A percentile compares a stretch with the other conserved stretches of the same genome.
Evolutionary conservation across 176 grass and related monocot genomes (phyloP).

Genomic region (Puccinellia tenuiflora): DNA sequence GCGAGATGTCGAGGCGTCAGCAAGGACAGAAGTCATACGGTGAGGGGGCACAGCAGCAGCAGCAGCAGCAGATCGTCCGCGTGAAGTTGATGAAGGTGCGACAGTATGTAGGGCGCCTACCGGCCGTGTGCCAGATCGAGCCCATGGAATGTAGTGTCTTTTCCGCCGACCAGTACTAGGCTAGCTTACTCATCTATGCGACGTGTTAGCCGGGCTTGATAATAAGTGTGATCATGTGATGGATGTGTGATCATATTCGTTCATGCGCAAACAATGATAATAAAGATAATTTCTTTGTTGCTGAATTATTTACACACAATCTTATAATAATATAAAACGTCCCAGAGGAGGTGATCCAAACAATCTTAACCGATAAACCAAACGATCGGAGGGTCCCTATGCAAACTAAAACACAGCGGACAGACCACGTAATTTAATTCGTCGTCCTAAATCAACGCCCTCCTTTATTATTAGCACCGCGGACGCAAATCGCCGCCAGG

Average conservation of each 20-base stretch:
- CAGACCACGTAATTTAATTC: too few species aligned
- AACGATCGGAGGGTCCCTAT: too few species aligned
- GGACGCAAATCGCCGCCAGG: too few species aligned
- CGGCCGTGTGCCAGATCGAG: slow-evolving; percentile 17
- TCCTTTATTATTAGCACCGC: too few species aligned
- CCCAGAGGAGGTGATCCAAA: too few species aligned
- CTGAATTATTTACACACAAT: background rate
- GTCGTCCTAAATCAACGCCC: too few species aligned
- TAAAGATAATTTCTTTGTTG: background rate
- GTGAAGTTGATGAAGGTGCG: background rate
- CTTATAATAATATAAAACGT: too few species aligned
- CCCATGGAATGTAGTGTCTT: slow-evolving; percentile 20
- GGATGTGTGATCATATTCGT: background rate
- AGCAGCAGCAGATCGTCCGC: background rate
- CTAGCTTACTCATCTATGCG: background rate
- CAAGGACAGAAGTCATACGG: too few species aligned
- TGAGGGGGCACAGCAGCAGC: background rate
- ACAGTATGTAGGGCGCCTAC: background rate
- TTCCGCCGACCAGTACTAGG: background rate
- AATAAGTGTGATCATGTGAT: background rate
- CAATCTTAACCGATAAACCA: too few species aligned
- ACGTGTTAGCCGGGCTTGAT: background rate
- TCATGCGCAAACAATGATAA: background rate
- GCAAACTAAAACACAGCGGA: too few species aligned
- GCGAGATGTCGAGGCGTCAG: background rate